Evolutionary conservation across 352 stramenopile species (phyloP), one percentile per base, ranked within the genome.

Genomic region (Phytophthora megakarya): DNA sequence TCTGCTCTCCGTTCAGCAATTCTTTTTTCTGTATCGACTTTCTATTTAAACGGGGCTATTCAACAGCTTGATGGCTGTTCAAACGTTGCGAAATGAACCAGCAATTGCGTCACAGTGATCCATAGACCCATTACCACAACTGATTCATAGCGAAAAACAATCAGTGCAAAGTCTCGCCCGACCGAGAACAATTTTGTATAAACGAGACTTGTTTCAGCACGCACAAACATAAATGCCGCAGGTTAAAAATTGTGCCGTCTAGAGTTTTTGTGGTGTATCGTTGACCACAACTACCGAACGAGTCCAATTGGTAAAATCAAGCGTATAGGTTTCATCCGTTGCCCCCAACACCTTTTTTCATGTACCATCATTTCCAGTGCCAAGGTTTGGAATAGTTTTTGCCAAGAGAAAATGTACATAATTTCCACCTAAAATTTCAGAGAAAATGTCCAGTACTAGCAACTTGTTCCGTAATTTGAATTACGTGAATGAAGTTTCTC

Each of bases 311-410:
- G 23, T 32, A 38, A 66, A 53, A 19, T 54, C 35, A 38, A 55
- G 22, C 21, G 59, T 66, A 32, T 66, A 60, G 3, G 47, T 66
- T 19, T 30, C 47, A 47, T 59, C 47, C 0, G 57, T 65, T 3
- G 25, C 47, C 1, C 9, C 39, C 0, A 59, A 12, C 2, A 53
- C 22, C 10, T 21, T 7, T 25, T 56, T 21, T 23, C 35, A 8
- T 39, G 39, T 37, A 2, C 39, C 38, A 40, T 21, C 10, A 40
- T 40, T 16, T 10, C 5, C 11, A 2, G 10, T 10, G 10, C 15
- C n/a, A n/a, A n/a, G n/a, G n/a, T n/a, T n/a, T n/a, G n/a, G n/a
- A 40, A 40, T 15, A 40, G n/a, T n/a, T n/a, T 40, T 7, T 40
- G 35, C 35, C 15, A 18, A 40, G 18, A 7, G 35, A 40, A n/a